phyloP scores from a whole-genome alignment of 1,284 basidiomycete genomes.

The Trichosporon ovoides region DNA sequence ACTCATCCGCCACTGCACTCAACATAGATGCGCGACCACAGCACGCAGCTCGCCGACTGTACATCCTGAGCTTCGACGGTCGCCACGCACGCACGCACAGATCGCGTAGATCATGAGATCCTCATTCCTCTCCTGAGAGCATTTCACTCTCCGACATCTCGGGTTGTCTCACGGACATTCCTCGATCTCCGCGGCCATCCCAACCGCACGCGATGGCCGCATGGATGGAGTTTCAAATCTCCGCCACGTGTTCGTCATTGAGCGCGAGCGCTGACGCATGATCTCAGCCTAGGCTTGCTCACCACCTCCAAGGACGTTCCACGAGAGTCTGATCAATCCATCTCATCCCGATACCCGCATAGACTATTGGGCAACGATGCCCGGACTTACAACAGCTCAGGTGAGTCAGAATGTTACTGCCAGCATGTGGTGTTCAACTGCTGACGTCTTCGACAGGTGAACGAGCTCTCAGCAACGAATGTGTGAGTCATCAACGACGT shows the following conservation, averaged over 20 bases:
- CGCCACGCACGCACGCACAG: too few relatives aligned
- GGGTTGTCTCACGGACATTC: not conserved
- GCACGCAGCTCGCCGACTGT: too few relatives aligned
- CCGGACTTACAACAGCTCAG: conserved; percentile 48
- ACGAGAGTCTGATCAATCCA: not conserved
- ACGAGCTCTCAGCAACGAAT: conserved; percentile 42
- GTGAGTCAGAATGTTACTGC: conserved; percentile 20
- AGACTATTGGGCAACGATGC: conserved; percentile 28
- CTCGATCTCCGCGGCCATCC: too few relatives aligned
- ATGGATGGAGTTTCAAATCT: not conserved
- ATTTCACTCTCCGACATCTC: not conserved
- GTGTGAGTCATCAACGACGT: conserved; percentile 36
- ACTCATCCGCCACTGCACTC: too few relatives aligned
- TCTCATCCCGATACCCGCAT: conserved; percentile 7
- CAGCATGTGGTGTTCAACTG: not conserved
- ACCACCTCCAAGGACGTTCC: not conserved
- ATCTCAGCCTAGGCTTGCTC: not conserved
- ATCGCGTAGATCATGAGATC: too few relatives aligned
- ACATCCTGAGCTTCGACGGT: too few relatives aligned
- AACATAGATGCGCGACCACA: too few relatives aligned
- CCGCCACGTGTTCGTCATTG: conserved; percentile 2
- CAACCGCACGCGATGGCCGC: not conserved
- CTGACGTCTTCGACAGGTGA: conserved; percentile 39
- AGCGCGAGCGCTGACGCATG: conserved; percentile 1
- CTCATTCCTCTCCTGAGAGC: too few relatives aligned